Evolutionary conservation across 176 grass and related monocot genomes (phyloP), one percentile per base, ranked within the genome.

Genomic region (Triticum timopheevii): DNA sequence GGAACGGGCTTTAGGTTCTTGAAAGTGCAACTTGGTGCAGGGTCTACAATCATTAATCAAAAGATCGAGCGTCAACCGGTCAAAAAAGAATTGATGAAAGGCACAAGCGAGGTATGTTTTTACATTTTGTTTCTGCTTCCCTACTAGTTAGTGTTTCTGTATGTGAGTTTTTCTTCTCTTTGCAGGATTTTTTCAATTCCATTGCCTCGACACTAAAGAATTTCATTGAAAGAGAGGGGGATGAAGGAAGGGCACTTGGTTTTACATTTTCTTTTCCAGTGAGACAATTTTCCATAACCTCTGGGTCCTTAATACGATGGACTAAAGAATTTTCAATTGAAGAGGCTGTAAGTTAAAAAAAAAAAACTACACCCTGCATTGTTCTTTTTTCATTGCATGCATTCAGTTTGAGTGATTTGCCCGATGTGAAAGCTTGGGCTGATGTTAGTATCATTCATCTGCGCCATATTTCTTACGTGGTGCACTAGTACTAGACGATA

Each of bases 231-330:
- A 87, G 27, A 69, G 93, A 94, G 62, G 85, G 84, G 34, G 82
- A 84, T 38, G 64, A 88, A 33, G 88, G 73, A 69, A 96, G 8
- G 62, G 90, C 78, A 38, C 92, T 98, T 79, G 96, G 93, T 28
- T 96, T 98, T 91, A 94, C 96, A 65, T 98, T 98, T 94, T 96
- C 96, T 16, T 98, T 98, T 80, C 96, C 96, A 10, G 35, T 96
- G 9, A 92, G 65, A 91, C 96, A 98, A 79, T 22, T 19, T 73
- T 98, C 96, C 58, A 88, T 94, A 86, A 91, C 93, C 34, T 98
- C 96, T 10, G 96, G 96, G 27, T 77, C 86, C 69, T 84, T 98
- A 83, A 92, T 96, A 70, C 80, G 88, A 36, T 98, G 96, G 93
- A 98, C 93, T 67, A 93, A 98, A 86, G 92, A 93, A 73, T 91